Evolutionary conservation across 192 early-diverging fungal genomes (phyloP), one percentile per base, ranked within the genome.

Genomic region (Dimargaris xerosporica): DNA sequence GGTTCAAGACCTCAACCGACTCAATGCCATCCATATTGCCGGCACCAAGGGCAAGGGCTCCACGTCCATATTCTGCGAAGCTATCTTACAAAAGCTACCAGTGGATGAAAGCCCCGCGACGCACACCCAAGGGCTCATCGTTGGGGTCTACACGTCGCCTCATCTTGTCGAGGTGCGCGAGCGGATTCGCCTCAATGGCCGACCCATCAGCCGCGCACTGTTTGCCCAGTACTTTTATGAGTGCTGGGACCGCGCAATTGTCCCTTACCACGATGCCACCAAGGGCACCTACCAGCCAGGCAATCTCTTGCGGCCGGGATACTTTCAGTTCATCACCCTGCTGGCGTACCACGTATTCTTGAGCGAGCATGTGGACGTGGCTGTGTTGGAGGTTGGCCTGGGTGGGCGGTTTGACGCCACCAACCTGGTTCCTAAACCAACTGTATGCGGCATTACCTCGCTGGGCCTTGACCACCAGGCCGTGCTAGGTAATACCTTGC

Each of bases 131-230:
- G 30, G 67, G 62, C 61, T 82, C 48, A 64, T 67, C 26, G 77
- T 80, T 61, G 95, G 96, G 28, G 71, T 94, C 44, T 99, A 82
- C 67, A 93, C 93, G 19, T 94, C 91, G 3, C 96, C 96, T 11
- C 96, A 99, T 67, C 71, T 99, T 53, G 78, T 90, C 54, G 80
- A 93, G 54, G 93, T 88, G 7, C 85, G 94, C 54, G 96, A 99
- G 66, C 80, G 96, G 26, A 95, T 99, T 65, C 78, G 90, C 51
- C 92, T 99, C 68, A 79, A 96, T 67, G 96, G 96, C 0, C 65
- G 64, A 26, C 89, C 92, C 15, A 73, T 99, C 5, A 76, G 78
- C 9, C 75, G 84, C 51, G 77, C 82, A 0, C n/a, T 70, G 17
- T 94, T 92, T 73, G 79, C 85, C 13, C 82, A 89, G 69, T 90